Conservation (phyloP, 1,284 basidiomycete genomes). For the Microbotryum scabiosae region DNA sequence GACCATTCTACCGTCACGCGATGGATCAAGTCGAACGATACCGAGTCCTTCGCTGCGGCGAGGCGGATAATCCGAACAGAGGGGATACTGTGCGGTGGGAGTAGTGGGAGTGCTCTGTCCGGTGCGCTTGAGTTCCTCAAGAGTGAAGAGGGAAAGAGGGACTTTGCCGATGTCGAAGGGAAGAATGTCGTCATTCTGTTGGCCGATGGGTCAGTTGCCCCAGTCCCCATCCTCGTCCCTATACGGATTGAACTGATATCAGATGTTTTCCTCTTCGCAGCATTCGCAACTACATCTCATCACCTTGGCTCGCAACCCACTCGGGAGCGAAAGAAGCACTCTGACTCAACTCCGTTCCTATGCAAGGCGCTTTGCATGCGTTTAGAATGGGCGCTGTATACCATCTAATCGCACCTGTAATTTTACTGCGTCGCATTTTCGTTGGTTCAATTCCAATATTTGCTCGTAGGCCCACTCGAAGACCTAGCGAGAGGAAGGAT, state of each 20-base stretch:
- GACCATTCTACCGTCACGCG: slow-evolving; percentile 44
- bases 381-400: too few species aligned
- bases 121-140: slow-evolving; percentile 72
- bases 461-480: too few species aligned
- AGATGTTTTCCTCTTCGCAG: slow-evolving; percentile 43
- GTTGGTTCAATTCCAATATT: too few species aligned
- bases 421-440: too few species aligned
- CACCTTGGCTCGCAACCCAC: slow-evolving; percentile 42
- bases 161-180: slow-evolving; percentile 58
- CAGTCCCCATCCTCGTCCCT: neutral
- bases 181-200: slow-evolving; percentile 82
- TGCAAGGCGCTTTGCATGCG: too few species aligned
- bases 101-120: slow-evolving; percentile 72
- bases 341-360: too few species aligned
- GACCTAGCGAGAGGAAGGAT: too few species aligned
- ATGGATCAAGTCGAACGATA: slow-evolving; percentile 83
- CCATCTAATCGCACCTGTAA: too few species aligned
- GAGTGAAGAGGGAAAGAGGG: slow-evolving; percentile 54
- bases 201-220: slow-evolving; percentile 59
- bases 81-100: slow-evolving; percentile 84
- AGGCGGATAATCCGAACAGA: slow-evolving; percentile 74
- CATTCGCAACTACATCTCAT: slow-evolving; percentile 93
- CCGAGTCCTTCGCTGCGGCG: slow-evolving; percentile 68
- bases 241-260: neutral
- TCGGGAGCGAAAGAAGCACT: too few species aligned